Percentiles rank a stretch among this genome's conserved stretches.
Evolutionary conservation across 1,139 yeast species (phyloP).

Genomic region (Candida sp.): DNA sequence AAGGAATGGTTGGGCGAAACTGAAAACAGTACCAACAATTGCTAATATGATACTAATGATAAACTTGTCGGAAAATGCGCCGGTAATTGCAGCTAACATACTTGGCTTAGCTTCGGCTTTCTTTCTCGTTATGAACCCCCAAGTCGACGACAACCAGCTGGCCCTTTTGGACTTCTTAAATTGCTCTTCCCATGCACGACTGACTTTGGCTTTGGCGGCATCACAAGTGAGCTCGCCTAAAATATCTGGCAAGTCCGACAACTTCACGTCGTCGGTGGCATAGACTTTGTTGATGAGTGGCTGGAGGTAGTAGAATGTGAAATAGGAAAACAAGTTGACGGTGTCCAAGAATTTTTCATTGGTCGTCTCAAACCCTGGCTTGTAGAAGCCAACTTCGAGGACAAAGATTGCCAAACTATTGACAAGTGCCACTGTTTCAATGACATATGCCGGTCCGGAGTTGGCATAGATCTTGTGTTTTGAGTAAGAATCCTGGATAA

Average conservation of each 20-base stretch:
- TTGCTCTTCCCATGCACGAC: conserved; percentile 12
- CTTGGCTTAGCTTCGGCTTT: conserved; percentile 12
- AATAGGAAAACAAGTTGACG: conserved; percentile 20
- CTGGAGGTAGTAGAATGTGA: conserved; percentile 30
- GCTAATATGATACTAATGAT: conserved; percentile 18
- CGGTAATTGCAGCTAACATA: conserved; percentile 12
- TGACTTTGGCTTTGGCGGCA: conserved; percentile 11
- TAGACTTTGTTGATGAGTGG: conserved; percentile 27
- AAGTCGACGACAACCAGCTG: conserved; percentile 7
- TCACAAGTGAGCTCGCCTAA: conserved; percentile 16
- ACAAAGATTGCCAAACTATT: conserved; percentile 38
- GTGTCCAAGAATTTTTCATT: conserved; percentile 30
- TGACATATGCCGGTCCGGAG: conserved; percentile 16
- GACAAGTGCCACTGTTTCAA: conserved; percentile 22
- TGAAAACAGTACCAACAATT: conserved; percentile 23
- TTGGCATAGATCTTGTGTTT: conserved; percentile 29
- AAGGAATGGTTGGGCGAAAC: conserved; percentile 33
- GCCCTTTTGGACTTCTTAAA: conserved; percentile 8
- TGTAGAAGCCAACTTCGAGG: conserved; percentile 40
- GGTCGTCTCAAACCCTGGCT: conserved; percentile 47
- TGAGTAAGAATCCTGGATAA: conserved; percentile 34
- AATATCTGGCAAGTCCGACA: conserved; percentile 24
- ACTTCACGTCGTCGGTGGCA: conserved; percentile 22
- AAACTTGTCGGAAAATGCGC: conserved; percentile 12
- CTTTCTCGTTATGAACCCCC: conserved; percentile 12